Base-by-base conservation (phyloP, 2,329 filamentous ascomycete species). In the Microsporum ferrugineum region DNA sequence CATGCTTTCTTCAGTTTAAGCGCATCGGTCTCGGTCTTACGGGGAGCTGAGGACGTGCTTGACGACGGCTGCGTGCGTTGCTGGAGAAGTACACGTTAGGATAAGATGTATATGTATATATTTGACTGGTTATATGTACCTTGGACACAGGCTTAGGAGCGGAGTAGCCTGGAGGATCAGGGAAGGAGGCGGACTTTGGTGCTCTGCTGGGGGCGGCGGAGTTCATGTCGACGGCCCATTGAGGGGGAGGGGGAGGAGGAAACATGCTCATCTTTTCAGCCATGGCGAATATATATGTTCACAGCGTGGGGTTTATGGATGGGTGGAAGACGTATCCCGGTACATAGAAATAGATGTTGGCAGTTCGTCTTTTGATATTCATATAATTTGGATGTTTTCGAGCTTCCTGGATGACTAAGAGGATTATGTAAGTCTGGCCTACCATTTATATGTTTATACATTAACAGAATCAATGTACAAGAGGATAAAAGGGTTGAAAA, bases 1-100 rank as follows among this genome's bases (percentile, higher is more conserved):
- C 94, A 99, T 0, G 94, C 94, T 75, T 99, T 99, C 78, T 99
- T 99, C 69, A 99, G 79, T 80, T 97, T 97, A 65, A 99, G 80
- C 27, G 88, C 91, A 73, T 97, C 92, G 82, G 91, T 96, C 76
- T 97, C 91, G 66, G 86, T 36, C 51, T 62, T 63, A 27, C 45
- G 61, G 14, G 60, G n/a, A 31, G 75, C 0, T 49, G 88, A 87
- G 36, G 88, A 87, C 63, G 86, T 79, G 69, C 87, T 84, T 67
- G 87, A 84, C 62, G 73, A 80, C 66, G 63, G 73, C 70, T 71
- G 71, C 67, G 70, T 69, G 68, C 62, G 61, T 64, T 65, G 62
- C 69, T 63, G 56, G 64, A 47, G 34, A 41, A 66, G 60, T n/a
- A 43, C 36, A 49, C 66, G 60, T 34, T 55, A 55, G 51, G 5